Percentiles rank a stretch among this genome's conserved stretches.
These are phyloP conservation scores for Debaryomyces sp. DNA, from an alignment of 1,139 yeast species.

Conservation along the genomic window DNA sequence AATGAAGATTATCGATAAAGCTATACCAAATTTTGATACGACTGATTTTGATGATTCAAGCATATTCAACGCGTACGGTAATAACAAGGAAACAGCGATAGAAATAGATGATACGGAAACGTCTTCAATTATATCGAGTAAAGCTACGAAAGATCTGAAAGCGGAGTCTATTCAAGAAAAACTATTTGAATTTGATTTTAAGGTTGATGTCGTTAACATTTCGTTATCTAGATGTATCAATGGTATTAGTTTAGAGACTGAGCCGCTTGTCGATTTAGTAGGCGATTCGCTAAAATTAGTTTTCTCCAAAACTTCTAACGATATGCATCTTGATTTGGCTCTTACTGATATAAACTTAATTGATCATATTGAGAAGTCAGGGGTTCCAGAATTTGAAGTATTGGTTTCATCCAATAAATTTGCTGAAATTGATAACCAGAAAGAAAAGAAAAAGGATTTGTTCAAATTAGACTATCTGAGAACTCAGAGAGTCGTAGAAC, in stretches of 20 bases:
- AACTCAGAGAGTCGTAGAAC: conserved; percentile 62
- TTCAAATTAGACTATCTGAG: conserved; percentile 65
- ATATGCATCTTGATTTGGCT: conserved; percentile 66
- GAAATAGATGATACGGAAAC: conserved; percentile 23
- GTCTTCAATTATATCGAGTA: conserved; percentile 11
- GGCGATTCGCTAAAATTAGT: conserved; percentile 66
- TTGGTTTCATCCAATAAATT: conserved; percentile 69
- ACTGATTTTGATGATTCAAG: conserved; percentile 34
- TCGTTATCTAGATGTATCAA: conserved; percentile 71
- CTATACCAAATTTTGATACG: conserved; percentile 62
- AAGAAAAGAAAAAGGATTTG: conserved; percentile 45
- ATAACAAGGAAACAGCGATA: conserved; percentile 19
- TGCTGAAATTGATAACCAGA: conserved; percentile 30
- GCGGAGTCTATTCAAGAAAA: conserved; percentile 51
- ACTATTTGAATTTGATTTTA: conserved; percentile 68
- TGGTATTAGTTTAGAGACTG: conserved; percentile 61
- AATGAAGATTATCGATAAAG: conserved; percentile 72
- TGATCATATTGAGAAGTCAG: conserved; percentile 71
- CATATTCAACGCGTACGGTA: conserved; percentile 40
- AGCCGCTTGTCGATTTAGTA: conserved; percentile 69
- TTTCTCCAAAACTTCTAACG: conserved; percentile 61
- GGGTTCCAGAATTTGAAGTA: conserved; percentile 65
- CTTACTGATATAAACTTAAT: conserved; percentile 69
- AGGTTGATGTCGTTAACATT: conserved; percentile 62
- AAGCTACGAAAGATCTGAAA: conserved; percentile 7